Evolutionary conservation across 192 early-diverging fungal genomes (phyloP).

Genomic region (Backusella macrospora): DNA sequence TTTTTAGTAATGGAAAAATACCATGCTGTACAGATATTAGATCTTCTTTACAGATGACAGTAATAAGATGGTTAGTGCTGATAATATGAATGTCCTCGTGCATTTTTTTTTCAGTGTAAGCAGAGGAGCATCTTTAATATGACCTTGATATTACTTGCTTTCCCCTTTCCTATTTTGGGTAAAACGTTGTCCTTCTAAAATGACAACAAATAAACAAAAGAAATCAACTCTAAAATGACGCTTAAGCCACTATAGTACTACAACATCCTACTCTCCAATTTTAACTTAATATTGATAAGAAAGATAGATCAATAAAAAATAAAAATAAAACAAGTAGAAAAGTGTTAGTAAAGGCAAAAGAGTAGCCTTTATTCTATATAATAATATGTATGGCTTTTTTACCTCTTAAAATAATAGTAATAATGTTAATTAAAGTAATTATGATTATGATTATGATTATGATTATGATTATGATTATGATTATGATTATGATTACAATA

Average conservation of each 20-base stretch:
- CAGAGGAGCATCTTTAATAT: not conserved
- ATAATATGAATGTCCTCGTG: not conserved
- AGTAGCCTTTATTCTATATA: not conserved
- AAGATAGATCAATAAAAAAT: too few relatives aligned
- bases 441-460: too few relatives aligned
- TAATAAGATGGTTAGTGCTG: not conserved
- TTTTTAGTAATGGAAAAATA: not conserved
- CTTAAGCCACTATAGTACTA: not conserved
- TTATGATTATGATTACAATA: too few relatives aligned
- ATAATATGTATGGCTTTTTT: not conserved
- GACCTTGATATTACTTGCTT: not conserved
- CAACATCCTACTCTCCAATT: not conserved
- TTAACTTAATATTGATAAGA: not conserved
- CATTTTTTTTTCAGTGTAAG: not conserved
- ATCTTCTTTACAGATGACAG: constrained; percentile 1
- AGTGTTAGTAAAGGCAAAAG: not conserved
- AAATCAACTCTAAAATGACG: not conserved
- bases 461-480: too few relatives aligned
- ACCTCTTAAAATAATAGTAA: too few relatives aligned
- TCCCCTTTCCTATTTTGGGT: not conserved
- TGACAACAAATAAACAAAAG: not conserved
- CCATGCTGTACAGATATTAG: not conserved
- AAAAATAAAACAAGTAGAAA: too few relatives aligned
- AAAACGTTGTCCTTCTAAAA: not conserved
- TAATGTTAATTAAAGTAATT: too few relatives aligned